Evolutionary conservation across 441 rosid species (phyloP).

Genomic region (Gossypium aridum): DNA sequence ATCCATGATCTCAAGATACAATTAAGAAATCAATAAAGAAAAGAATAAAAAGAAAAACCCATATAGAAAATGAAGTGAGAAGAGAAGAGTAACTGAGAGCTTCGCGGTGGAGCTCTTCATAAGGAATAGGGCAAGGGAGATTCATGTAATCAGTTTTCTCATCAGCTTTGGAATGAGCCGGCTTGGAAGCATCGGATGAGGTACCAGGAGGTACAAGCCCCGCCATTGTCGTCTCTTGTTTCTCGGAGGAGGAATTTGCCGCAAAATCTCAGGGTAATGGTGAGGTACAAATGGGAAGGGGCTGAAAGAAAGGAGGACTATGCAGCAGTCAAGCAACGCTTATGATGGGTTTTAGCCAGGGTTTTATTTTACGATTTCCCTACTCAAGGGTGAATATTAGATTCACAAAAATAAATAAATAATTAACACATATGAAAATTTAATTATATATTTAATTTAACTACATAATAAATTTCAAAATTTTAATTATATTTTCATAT

Average conservation of each 20-base stretch:
- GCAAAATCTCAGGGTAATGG: background rate
- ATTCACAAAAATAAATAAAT: no score
- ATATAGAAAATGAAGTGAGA: background rate
- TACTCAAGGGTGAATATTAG: no score
- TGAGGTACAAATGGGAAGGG: background rate
- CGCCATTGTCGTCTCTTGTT: slow-evolving; percentile 35
- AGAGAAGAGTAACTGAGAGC: slow-evolving; percentile 56
- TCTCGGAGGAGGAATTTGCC: background rate
- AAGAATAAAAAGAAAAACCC: background rate
- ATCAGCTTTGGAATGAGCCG: slow-evolving; percentile 21
- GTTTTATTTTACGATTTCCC: background rate
- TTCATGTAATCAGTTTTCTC: slow-evolving; percentile 70
- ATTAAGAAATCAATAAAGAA: background rate
- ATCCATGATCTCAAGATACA: background rate
- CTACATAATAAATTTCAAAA: no score
- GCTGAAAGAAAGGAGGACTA: background rate
- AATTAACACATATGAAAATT: no score
- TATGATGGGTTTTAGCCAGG: background rate
- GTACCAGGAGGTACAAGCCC: slow-evolving; percentile 35
- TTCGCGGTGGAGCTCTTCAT: slow-evolving; percentile 91
- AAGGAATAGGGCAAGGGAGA: slow-evolving; percentile 91
- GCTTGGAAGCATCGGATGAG: slow-evolving; percentile 16
- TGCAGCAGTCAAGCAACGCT: background rate
- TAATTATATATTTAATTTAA: no score
- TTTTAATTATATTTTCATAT: no score